phyloP scores from a whole-genome alignment of 371 early-diverging fungal species.

The Dinochytrium kinnereticum region DNA sequence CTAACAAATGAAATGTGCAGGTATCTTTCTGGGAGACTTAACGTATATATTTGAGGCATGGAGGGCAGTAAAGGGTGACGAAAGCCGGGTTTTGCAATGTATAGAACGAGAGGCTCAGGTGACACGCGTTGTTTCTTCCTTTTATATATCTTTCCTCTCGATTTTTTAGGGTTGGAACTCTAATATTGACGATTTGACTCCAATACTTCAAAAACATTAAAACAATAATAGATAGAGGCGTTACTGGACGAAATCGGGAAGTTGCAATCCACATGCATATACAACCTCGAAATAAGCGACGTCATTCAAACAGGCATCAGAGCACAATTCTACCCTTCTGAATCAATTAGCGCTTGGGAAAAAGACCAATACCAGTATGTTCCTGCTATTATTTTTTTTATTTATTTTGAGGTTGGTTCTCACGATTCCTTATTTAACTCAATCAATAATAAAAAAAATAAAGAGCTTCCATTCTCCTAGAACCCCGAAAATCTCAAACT shows the following conservation, averaged over 20 bases:
- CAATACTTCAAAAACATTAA: neutral
- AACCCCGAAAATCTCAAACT: neutral
- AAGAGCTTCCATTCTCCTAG: neutral
- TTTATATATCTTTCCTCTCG: too few relatives aligned
- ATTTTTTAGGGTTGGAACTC: too few relatives aligned
- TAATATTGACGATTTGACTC: too few relatives aligned
- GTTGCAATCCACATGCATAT: neutral
- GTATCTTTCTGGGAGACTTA: conserved; percentile 12
- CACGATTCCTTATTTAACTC: too few relatives aligned
- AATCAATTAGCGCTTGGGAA: conserved; percentile 9
- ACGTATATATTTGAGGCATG: conserved; percentile 8
- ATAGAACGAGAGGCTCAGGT: conserved; percentile 15
- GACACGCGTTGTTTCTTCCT: too few relatives aligned
- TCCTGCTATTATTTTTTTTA: too few relatives aligned
- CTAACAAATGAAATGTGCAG: too few relatives aligned
- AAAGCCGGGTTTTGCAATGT: neutral
- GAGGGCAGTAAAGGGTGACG: conserved; percentile 3
- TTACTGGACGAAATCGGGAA: neutral
- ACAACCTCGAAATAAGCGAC: neutral
- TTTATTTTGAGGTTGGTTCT: too few relatives aligned
- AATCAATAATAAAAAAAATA: too few relatives aligned
- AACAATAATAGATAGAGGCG: neutral
- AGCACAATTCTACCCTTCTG: conserved; percentile 9
- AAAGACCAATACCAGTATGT: conserved; percentile 13
- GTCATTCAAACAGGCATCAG: conserved; percentile 3